Evolutionary conservation across 805 yeast genomes (phyloP).

Genomic region (Clavispora carvajalis): DNA sequence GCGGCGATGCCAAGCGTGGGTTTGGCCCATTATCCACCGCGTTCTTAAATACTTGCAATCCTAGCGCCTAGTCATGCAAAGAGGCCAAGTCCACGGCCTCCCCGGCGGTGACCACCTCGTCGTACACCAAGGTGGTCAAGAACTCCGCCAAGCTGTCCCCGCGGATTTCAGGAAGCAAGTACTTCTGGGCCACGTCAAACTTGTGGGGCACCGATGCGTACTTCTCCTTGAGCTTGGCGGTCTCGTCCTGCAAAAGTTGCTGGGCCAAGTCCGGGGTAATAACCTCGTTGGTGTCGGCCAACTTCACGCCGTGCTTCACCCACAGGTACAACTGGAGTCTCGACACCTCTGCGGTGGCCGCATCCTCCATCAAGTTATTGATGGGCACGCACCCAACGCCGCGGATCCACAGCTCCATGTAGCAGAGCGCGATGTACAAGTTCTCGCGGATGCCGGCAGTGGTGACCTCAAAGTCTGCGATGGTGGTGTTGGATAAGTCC

Average conservation of each 20-base stretch:
- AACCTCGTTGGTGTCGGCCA: conserved; percentile 9
- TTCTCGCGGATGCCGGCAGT: conserved; percentile 16
- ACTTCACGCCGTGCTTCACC: conserved; percentile 15
- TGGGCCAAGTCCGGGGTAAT: conserved; percentile 14
- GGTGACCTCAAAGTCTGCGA: conserved; percentile 12
- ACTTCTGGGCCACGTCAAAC: conserved; percentile 15
- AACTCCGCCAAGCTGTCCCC: conserved; percentile 16
- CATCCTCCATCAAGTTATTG: conserved; percentile 20
- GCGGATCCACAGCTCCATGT: conserved; percentile 19
- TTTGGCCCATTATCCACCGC: too few relatives aligned
- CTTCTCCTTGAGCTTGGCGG: conserved; percentile 5
- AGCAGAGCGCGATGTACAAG: conserved; percentile 17
- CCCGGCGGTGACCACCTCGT: conserved; percentile 12
- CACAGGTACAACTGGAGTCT: conserved; percentile 17
- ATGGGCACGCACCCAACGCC: conserved; percentile 21
- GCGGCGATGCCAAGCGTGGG: too few relatives aligned
- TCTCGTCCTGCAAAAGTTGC: conserved; percentile 12
- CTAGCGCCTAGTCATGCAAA: conserved; percentile 2
- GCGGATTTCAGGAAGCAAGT: conserved; percentile 15
- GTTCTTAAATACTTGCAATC: too few relatives aligned
- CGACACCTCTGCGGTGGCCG: conserved; percentile 22
- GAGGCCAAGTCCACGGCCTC: conserved; percentile 10
- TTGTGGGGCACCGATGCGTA: conserved; percentile 6
- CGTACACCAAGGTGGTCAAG: conserved; percentile 19
- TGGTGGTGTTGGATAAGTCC: conserved; percentile 14